Conservation (phyloP, 164 flowering plant species). For the Piper betle region DNA sequence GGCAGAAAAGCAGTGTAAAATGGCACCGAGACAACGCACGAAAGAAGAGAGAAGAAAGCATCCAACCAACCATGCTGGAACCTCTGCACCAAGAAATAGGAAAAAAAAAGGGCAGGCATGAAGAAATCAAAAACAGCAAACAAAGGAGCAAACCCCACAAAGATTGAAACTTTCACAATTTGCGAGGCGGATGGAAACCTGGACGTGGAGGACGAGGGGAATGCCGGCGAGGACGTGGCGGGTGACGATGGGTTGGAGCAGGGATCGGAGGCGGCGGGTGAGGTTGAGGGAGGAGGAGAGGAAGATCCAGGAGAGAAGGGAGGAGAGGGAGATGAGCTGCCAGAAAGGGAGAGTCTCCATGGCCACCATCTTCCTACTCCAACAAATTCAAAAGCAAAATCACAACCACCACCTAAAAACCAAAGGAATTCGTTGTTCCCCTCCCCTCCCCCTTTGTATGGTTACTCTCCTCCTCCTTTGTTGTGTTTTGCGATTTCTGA, state of each 20-base stretch:
- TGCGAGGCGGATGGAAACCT: slow-evolving; percentile 26
- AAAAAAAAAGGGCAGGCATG: neutral
- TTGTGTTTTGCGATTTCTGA: neutral
- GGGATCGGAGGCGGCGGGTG: slow-evolving; percentile 64
- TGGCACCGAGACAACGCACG: slow-evolving; percentile 95
- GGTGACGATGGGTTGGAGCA: slow-evolving; percentile 61
- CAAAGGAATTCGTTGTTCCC: neutral
- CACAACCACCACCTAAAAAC: too few species aligned
- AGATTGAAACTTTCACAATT: neutral
- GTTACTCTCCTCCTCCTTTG: neutral
- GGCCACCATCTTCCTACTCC: neutral
- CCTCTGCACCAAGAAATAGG: slow-evolving; percentile 38
- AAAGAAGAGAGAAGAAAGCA: slow-evolving; percentile 62
- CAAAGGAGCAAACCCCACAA: neutral
- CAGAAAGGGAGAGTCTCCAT: slow-evolving; percentile 57
- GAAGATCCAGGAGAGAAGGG: slow-evolving; percentile 45
- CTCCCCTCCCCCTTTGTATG: neutral
- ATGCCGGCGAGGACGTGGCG: slow-evolving; percentile 39
- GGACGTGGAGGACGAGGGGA: slow-evolving; percentile 57
- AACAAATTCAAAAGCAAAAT: neutral
- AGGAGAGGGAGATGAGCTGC: slow-evolving; percentile 44
- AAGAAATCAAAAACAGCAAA: neutral
- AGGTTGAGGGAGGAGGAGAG: slow-evolving; percentile 47
- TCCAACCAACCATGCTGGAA: slow-evolving; percentile 58
- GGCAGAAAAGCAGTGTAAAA: slow-evolving; percentile 97